These are phyloP conservation scores for Boechera stricta DNA, from an alignment of 345 rosid species.

Conservation along the genomic window DNA sequence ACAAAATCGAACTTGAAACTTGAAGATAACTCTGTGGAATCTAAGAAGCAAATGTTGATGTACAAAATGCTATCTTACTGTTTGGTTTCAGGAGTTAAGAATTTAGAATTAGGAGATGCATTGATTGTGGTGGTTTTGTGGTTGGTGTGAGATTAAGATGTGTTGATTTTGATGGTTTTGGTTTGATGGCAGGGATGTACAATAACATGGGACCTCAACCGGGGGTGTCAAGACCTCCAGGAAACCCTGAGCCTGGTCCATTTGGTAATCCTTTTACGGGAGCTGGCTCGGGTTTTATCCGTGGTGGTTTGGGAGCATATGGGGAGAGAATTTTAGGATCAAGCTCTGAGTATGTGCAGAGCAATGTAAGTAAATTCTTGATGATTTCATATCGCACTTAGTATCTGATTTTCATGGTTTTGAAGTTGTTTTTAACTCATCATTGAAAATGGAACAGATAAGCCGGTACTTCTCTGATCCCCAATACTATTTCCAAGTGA, in stretches of 20 bases:
- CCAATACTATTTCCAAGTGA: conserved; percentile 66
- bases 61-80: neutral
- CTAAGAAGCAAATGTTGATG: neutral
- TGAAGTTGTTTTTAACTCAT: neutral
- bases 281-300: conserved; percentile 59
- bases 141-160: conserved; percentile 8
- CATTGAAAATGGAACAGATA: conserved; percentile 47
- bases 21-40: neutral
- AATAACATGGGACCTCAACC: conserved; percentile 51
- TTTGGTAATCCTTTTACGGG: conserved; percentile 55
- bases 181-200: conserved; percentile 45
- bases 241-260: conserved; percentile 51
- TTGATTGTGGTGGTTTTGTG: conserved; percentile 1
- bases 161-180: conserved; percentile 10
- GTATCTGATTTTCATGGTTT: neutral
- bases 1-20: conserved; percentile 1
- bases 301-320: conserved; percentile 59
- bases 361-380: conserved; percentile 53
- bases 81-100: neutral
- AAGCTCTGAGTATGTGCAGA: conserved; percentile 63
- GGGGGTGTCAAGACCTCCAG: conserved; percentile 44
- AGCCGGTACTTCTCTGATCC: conserved; percentile 66
- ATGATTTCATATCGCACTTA: neutral
- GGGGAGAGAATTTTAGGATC: conserved; percentile 62
- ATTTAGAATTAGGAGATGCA: neutral